Evolutionary conservation across 2,329 filamentous ascomycete species (phyloP).

Genomic region (Epichloe uncinata): DNA sequence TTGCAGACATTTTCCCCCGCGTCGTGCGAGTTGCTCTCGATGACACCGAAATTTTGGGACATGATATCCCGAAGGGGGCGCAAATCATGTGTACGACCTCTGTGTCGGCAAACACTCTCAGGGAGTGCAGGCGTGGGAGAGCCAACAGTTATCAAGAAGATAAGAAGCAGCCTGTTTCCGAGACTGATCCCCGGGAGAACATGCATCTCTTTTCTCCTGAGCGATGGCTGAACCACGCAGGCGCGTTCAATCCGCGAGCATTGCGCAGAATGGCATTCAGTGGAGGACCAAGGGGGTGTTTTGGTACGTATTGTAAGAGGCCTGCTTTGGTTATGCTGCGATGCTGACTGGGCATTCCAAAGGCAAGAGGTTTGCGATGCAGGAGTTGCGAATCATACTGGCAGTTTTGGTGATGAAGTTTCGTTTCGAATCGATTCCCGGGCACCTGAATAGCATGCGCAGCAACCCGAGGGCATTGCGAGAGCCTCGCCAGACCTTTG

Average conservation of each 20-base stretch:
- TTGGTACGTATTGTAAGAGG: not conserved
- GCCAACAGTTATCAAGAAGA: not conserved
- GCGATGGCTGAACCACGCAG: constrained; percentile 5
- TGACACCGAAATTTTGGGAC: not conserved
- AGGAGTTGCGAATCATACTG: not conserved
- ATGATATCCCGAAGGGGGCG: not conserved
- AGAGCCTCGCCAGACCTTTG: not conserved
- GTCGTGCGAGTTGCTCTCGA: not conserved
- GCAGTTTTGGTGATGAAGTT: not conserved
- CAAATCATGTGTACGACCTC: not conserved
- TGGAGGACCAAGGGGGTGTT: not conserved
- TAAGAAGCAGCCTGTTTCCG: not conserved
- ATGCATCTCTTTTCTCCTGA: constrained; percentile 6
- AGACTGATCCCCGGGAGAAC: not conserved
- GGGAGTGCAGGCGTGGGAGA: not conserved
- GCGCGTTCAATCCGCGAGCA: not conserved
- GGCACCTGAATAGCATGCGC: not conserved
- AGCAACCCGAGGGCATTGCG: not conserved
- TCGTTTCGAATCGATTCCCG: not conserved
- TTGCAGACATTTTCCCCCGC: not conserved
- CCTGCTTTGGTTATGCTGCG: not conserved
- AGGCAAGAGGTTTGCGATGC: constrained; percentile 2
- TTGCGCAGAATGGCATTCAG: not conserved
- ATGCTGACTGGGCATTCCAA: not conserved
- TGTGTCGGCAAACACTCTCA: not conserved